A percentile compares a stretch with the other conserved stretches of the same genome.
phyloP scores from a whole-genome alignment of 108 stramenopile species.

The Skeletonema costatum region DNA sequence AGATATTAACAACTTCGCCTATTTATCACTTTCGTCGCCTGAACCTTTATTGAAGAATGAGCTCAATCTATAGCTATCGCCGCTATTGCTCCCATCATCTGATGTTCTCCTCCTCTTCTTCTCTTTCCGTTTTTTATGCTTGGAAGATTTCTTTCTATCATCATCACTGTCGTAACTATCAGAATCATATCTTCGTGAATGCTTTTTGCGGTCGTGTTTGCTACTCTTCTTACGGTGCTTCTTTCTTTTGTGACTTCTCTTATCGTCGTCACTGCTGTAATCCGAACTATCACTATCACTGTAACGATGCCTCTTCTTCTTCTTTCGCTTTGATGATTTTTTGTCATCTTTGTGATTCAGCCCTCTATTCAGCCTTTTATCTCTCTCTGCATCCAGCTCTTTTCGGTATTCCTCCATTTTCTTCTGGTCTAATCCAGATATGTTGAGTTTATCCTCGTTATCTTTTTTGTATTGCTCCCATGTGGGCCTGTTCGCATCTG shows the following conservation, averaged over 20 bases:
- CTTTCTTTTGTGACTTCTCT: slow-evolving; percentile 36
- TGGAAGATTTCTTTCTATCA: slow-evolving; percentile 41
- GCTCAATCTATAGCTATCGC: slow-evolving; percentile 70
- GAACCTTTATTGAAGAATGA: slow-evolving; percentile 69
- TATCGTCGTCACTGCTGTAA: slow-evolving; percentile 30
- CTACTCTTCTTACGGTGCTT: slow-evolving; percentile 52
- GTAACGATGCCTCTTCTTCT: slow-evolving; percentile 51
- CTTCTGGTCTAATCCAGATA: slow-evolving; percentile 82
- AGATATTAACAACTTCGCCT: background rate
- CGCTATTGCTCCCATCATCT: slow-evolving; percentile 50
- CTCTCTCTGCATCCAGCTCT: slow-evolving; percentile 91
- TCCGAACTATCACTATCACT: slow-evolving; percentile 40
- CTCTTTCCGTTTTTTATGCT: slow-evolving; percentile 47
- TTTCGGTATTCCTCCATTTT: slow-evolving; percentile 95
- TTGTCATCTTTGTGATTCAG: slow-evolving; percentile 57
- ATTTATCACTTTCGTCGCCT: slow-evolving; percentile 42
- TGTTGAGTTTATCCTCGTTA: slow-evolving; percentile 93
- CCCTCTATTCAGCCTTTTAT: slow-evolving; percentile 65
- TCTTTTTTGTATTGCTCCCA: slow-evolving; percentile 99
- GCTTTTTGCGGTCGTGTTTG: slow-evolving; percentile 41
- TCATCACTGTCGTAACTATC: slow-evolving; percentile 50
- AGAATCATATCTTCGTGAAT: slow-evolving; percentile 24
- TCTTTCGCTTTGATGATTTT: slow-evolving; percentile 60
- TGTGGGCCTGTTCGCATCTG: slow-evolving; percentile 93
- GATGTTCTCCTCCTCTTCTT: slow-evolving; percentile 27